Base-by-base conservation (phyloP, 108 stramenopile genomes). In the Skeletonema tropicum region DNA sequence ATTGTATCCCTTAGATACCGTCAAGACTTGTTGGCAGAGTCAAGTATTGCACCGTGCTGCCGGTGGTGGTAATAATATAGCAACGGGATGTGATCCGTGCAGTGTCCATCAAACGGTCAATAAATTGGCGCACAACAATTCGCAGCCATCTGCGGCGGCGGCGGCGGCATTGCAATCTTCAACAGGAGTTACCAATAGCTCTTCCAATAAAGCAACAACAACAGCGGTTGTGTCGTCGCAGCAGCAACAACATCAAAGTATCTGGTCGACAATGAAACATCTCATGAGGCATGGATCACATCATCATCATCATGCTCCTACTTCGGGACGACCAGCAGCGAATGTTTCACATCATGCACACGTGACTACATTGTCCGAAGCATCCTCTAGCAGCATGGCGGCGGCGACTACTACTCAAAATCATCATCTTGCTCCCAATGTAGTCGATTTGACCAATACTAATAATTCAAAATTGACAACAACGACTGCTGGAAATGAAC, bases 1-100 rank as follows among this genome's bases (percentile, higher is more conserved):
- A 26, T 87, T 99, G 32, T 99, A 96, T 83, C 98, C 97, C 8
- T 59, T 99, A 30, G 98, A 99, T 84, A 99, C 97, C 6, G 90
- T 99, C 36, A 98, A 98, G 69, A 99, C 98, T 29, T 80, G 79
- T 49, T 80, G 79, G 58, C 94, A 98, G 83, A 94, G 97, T 70
- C 98, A 99, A 79, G 90, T 80, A 8, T 64, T 90, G 60, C 59
- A 74, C 39, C 55, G 71, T 66, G 70, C 64, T 8, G 10, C 35
- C 5, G 64, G 31, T 11, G 64, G 64, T 42, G 46, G 26, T 66
- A 35, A 0, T 35, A 5, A 35, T 35, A 35, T 35, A 35, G 68
- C 55, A 33, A 33, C 68, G 11, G 49, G 21, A 30, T 49, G 59
- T 15, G 3, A 38, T 45, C 11, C 58, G 76, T 23, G 31, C 33